These are phyloP conservation scores for Suillus cothurnatus DNA, from an alignment of 768 basidiomycete genomes.

Conservation along the genomic window DNA sequence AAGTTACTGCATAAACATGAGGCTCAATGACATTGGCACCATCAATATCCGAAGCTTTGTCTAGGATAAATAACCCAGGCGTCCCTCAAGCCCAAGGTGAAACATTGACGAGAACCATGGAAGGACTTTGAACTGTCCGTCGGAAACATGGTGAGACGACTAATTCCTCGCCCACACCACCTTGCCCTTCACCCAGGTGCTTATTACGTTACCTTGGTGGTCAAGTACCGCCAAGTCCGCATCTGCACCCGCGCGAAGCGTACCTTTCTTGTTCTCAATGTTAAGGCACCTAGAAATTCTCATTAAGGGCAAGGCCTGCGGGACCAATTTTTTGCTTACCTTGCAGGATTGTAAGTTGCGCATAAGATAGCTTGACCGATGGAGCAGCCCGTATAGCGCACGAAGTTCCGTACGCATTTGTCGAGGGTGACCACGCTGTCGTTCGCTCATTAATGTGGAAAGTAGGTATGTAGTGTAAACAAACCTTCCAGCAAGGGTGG, in stretches of 20 bases:
- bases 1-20: neutral
- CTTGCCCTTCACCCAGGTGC: slow-evolving; percentile 78
- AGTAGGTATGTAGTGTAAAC: slow-evolving; percentile 18
- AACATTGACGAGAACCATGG: neutral
- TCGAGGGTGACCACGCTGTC: slow-evolving; percentile 78
- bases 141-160: neutral
- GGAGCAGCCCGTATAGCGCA: slow-evolving; percentile 80
- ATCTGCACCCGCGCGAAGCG: slow-evolving; percentile 78
- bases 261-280: slow-evolving; percentile 79
- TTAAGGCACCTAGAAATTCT: slow-evolving; percentile 60
- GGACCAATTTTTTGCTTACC: slow-evolving; percentile 40
- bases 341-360: slow-evolving; percentile 84
- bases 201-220: slow-evolving; percentile 61
- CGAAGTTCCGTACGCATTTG: slow-evolving; percentile 84
- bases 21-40: neutral
- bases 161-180: slow-evolving; percentile 59
- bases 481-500: slow-evolving; percentile 87
- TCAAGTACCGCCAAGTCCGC: slow-evolving; percentile 84
- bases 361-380: slow-evolving; percentile 84
- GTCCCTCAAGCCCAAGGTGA: neutral
- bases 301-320: slow-evolving; percentile 4
- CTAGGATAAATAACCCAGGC: neutral
- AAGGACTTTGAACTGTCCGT: neutral
- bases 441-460: neutral
- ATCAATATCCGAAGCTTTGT: neutral